Percentiles rank a stretch among this genome's conserved stretches.
These are phyloP conservation scores for Eucalyptus erythrocorys DNA, from an alignment of 345 rosid species.

Conservation along the genomic window DNA sequence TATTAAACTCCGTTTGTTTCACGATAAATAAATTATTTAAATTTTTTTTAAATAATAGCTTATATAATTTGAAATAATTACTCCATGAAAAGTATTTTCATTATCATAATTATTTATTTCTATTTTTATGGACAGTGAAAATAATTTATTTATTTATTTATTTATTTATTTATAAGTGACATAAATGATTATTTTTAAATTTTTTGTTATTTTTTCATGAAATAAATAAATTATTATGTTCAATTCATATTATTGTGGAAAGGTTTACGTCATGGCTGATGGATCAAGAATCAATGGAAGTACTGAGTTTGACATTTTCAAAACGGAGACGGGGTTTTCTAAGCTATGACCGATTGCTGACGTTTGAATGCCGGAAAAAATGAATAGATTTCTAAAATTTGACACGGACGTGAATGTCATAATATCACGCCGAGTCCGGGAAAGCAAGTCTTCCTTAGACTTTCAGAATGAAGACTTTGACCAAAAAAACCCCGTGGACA, in stretches of 20 bases:
- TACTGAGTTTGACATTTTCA: not conserved
- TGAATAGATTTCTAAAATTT: not conserved
- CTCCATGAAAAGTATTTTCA: fast-evolving
- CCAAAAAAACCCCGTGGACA: not conserved
- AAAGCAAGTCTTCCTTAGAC: not conserved
- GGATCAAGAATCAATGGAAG: not conserved
- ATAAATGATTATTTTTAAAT: fast-evolving
- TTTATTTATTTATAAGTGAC: no score
- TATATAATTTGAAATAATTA: not conserved
- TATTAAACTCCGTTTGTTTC: not conserved
- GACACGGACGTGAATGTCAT: not conserved
- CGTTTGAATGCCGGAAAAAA: not conserved
- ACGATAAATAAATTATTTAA: not conserved
- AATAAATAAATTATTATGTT: fast-evolving
- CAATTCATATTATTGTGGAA: not conserved
- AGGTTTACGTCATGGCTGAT: not conserved
- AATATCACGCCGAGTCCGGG: fast-evolving
- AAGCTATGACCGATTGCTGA: not conserved
- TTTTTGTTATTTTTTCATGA: not conserved
- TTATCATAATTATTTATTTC: fast-evolving
- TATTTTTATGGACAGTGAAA: no score
- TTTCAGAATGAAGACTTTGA: not conserved
- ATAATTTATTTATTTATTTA: no score
- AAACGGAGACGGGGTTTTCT: not conserved
- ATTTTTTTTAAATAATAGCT: not conserved